phyloP scores from a whole-genome alignment of 106 monocot species.

The Dendrobium huoshanense region DNA sequence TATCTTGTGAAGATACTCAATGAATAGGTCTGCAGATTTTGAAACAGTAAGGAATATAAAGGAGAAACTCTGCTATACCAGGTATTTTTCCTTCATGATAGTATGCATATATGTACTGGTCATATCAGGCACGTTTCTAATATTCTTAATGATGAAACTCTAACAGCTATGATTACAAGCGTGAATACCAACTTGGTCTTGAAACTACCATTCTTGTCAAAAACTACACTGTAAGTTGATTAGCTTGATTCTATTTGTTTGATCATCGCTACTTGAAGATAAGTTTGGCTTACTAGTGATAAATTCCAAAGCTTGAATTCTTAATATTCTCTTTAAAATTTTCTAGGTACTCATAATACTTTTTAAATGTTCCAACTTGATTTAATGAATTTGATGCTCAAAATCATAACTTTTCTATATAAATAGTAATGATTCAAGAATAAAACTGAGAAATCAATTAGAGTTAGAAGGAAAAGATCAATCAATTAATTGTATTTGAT shows the following conservation, averaged over 20 bases:
- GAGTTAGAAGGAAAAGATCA: background rate
- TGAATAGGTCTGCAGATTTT: constrained; percentile 95
- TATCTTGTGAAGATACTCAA: constrained; percentile 56
- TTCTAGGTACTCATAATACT: background rate
- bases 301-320: background rate
- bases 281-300: constrained; percentile 2
- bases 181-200: constrained; percentile 95
- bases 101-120: background rate
- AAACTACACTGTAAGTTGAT: constrained; percentile 88
- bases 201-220: constrained; percentile 99
- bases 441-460: background rate
- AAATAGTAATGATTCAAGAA: background rate
- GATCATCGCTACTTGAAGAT: background rate
- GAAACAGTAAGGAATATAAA: constrained; percentile 91
- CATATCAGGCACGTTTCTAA: background rate
- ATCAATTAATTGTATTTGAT: background rate
- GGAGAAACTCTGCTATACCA: constrained; percentile 89
- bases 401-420: background rate
- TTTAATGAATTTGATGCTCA: background rate
- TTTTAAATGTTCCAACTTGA: background rate
- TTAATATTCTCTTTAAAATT: background rate
- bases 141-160: background rate
- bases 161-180: constrained; percentile 96
- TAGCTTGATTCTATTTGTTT: background rate
- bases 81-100: constrained; percentile 35